Evolutionary conservation across 805 yeast species (phyloP), one percentile per base, ranked within the genome.

Genomic region (Scheffersomyces stipitis): DNA sequence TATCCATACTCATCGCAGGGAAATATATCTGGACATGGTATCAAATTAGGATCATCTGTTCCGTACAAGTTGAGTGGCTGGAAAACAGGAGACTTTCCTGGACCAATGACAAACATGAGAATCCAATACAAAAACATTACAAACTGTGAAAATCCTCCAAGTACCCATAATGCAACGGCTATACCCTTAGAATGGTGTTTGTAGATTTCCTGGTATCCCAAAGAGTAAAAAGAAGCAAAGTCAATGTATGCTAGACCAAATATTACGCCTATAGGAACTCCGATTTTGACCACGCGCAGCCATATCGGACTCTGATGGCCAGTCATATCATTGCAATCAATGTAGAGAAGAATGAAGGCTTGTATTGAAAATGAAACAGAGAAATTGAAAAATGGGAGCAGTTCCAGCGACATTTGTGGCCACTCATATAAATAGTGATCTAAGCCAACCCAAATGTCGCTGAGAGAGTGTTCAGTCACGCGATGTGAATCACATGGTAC

Each of bases 1-100:
- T 73, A 78, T 0, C 98, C 97, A 38, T 75, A 69, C 7, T 62
- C 64, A 54, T 85, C 89, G 55, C 95, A 85, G 13, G 72, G 53
- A 53, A 87, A 90, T 16, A 71, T 62, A 1, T 58, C 67, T 0
- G 95, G 93, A 1, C 80, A 71, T 0, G 56, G 52, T 3, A 62
- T 56, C 7, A 65, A 52, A 4, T 36, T 44, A 5, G 37, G 38
- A 15, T 37, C 29, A 15, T 38, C 45, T 8, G 37, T 33, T 9
- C 37, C 43, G 40, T 57, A 58, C 22, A 66, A 26, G 41, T 64
- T 54, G 36, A 55, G 64, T 1, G 76, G 75, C 4, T 65, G 41
- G 23, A 57, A 46, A 4, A 54, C 47, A 0, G 73, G 71, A 1
- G 64, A 34, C 3, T 31, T 49, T 0, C 93, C 93, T 0, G 90